A percentile compares a stretch with the other conserved stretches of the same genome.
phyloP scores from a whole-genome alignment of 495 filamentous ascomycete genomes.

The Penicillium coffeae region DNA sequence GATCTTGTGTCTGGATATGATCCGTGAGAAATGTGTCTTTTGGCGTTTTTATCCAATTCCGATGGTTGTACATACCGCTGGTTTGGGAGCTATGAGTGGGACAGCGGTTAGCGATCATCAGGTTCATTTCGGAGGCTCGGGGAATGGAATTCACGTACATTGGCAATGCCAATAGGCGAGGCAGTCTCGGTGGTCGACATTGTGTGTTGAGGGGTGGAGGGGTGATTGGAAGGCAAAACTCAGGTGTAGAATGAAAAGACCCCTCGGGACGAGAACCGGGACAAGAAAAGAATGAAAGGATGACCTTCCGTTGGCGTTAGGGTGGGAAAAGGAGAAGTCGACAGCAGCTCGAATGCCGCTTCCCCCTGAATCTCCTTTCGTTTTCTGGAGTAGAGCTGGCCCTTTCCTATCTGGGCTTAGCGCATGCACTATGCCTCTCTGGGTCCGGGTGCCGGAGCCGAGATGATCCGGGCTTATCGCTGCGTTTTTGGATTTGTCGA shows the following conservation, averaged over 20 bases:
- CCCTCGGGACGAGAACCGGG: slow-evolving; percentile 7
- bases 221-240: slow-evolving; percentile 15
- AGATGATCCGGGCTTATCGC: slow-evolving; percentile 29
- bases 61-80: slow-evolving; percentile 58
- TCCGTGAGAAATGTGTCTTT: slow-evolving; percentile 29
- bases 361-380: slow-evolving; percentile 35
- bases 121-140: not conserved
- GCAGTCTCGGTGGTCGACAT: slow-evolving; percentile 83
- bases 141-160: slow-evolving; percentile 53
- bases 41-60: slow-evolving; percentile 7
- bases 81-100: slow-evolving; percentile 66
- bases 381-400: slow-evolving; percentile 35
- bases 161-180: slow-evolving; percentile 98
- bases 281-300: slow-evolving; percentile 12
- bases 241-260: slow-evolving; percentile 8
- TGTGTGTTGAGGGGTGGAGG: slow-evolving; percentile 33
- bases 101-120: slow-evolving; percentile 17
- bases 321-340: slow-evolving; percentile 22
- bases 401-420: slow-evolving; percentile 29
- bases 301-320: slow-evolving; percentile 2
- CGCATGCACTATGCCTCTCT: slow-evolving; percentile 10
- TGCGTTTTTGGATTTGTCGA: slow-evolving; percentile 7
- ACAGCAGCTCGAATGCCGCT: slow-evolving; percentile 17
- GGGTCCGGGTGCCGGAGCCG: slow-evolving; percentile 15
- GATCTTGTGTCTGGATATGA: slow-evolving; percentile 80